Conservation (phyloP, 2,329 filamentous ascomycete genomes). For the Orbilia ellipsospora region DNA sequence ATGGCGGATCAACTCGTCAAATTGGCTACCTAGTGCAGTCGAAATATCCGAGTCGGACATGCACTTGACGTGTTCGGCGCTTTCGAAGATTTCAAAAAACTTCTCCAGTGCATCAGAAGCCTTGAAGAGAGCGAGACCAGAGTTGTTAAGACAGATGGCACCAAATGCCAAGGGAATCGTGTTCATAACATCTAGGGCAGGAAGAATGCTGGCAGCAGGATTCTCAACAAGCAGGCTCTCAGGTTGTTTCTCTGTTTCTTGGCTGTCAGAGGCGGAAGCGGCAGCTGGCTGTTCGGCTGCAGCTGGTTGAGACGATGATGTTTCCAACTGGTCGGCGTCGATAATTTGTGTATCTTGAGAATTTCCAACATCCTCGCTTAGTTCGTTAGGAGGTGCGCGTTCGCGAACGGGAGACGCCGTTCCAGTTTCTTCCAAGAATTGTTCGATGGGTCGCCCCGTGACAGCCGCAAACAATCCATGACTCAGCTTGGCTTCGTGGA, state of each 20-base stretch:
- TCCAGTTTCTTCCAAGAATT: conserved; percentile 39
- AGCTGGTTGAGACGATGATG: conserved; percentile 28
- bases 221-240: conserved; percentile 43
- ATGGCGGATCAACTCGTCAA: conserved; percentile 94
- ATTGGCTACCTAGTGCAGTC: conserved; percentile 79
- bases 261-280: conserved; percentile 21
- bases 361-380: conserved; percentile 30
- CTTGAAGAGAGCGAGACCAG: conserved; percentile 87
- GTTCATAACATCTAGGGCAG: conserved; percentile 87
- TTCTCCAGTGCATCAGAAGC: conserved; percentile 82
- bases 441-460: conserved; percentile 65
- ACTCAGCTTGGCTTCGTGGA: conserved; percentile 92
- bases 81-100: conserved; percentile 97
- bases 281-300: conserved; percentile 1
- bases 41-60: conserved; percentile 80
- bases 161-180: conserved; percentile 89
- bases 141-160: conserved; percentile 89
- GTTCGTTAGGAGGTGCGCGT: conserved; percentile 28
- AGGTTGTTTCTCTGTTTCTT: conserved; percentile 27
- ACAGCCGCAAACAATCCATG: conserved; percentile 86
- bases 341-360: conserved; percentile 54
- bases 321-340: conserved; percentile 44
- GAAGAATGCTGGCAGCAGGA: conserved; percentile 78
- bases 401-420: conserved; percentile 31
- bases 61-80: conserved; percentile 84